phyloP scores from a whole-genome alignment of 768 basidiomycete genomes.

The Tubosaeta sp. region DNA sequence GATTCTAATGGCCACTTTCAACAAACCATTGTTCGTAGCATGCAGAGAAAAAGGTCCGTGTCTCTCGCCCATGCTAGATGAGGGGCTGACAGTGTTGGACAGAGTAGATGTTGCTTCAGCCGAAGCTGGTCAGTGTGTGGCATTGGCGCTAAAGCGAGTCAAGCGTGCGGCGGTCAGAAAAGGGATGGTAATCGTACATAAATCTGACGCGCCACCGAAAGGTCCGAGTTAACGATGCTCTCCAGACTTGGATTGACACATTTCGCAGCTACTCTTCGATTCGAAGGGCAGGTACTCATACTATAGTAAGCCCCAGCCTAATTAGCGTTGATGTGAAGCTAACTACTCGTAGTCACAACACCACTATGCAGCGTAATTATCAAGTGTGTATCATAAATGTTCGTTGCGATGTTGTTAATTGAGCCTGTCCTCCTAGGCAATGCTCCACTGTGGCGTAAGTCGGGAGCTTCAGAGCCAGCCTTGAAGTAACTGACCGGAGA shows the following conservation, averaged over 20 bases:
- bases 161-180: conserved; percentile 79
- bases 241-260: background rate
- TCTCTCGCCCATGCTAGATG: background rate
- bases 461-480: background rate
- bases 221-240: conserved; percentile 38
- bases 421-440: conserved; percentile 46
- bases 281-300: conserved; percentile 92
- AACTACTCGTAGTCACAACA: conserved; percentile 63
- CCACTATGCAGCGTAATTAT: conserved; percentile 89
- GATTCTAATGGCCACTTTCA: conserved; percentile 90
- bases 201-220: conserved; percentile 72
- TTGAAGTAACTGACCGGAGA: conserved; percentile 2
- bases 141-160: conserved; percentile 87
- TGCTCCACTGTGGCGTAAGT: conserved; percentile 88
- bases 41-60: conserved; percentile 84
- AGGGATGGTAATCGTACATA: conserved; percentile 90
- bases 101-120: conserved; percentile 80
- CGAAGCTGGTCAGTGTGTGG: conserved; percentile 95
- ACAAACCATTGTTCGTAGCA: conserved; percentile 77
- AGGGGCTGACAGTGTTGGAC: conserved; percentile 5
- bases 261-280: conserved; percentile 66
- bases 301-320: conserved; percentile 62
- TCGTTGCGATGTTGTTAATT: conserved; percentile 1
- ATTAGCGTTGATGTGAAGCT: background rate
- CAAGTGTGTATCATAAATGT: conserved; percentile 49